A percentile compares a stretch with the other conserved stretches of the same genome.
These are phyloP conservation scores for Boechera divaricarpa DNA, from an alignment of 345 rosid genomes.

Conservation along the genomic window DNA sequence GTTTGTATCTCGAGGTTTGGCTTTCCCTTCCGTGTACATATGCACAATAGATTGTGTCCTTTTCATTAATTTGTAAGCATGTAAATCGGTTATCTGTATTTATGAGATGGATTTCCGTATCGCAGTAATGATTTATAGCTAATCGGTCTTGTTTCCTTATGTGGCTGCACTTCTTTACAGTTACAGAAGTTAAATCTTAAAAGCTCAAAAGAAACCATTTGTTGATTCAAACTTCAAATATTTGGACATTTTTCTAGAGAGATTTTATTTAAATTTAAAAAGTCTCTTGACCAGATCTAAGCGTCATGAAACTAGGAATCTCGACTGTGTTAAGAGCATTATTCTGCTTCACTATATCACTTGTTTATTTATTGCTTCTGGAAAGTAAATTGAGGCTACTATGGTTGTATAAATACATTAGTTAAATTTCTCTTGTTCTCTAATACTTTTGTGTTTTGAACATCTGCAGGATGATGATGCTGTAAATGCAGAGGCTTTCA, in stretches of 20 bases:
- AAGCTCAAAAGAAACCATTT: slow-evolving; percentile 2
- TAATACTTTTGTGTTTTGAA: slow-evolving; percentile 28
- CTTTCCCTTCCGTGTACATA: slow-evolving; percentile 16
- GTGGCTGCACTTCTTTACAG: not conserved
- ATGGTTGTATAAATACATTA: not conserved
- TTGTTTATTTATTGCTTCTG: not conserved
- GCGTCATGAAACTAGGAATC: slow-evolving; percentile 1
- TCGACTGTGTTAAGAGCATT: not conserved
- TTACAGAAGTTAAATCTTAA: not conserved
- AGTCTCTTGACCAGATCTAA: slow-evolving; percentile 21
- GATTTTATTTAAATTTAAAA: not conserved
- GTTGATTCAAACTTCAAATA: not conserved
- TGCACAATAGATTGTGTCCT: slow-evolving; percentile 3
- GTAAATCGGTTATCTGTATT: not conserved
- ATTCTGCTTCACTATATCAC: not conserved
- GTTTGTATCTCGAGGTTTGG: slow-evolving; percentile 92
- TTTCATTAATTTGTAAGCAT: slow-evolving; percentile 13
- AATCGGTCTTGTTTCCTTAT: not conserved
- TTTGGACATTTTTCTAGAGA: not conserved
- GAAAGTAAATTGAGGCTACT: slow-evolving; percentile 3
- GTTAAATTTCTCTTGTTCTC: not conserved
- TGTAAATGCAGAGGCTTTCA: slow-evolving; percentile 94
- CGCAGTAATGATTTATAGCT: not conserved
- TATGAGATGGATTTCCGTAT: slow-evolving; percentile 7
- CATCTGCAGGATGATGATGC: slow-evolving; percentile 94